Evolutionary conservation across 2,329 filamentous ascomycete genomes (phyloP).

Genomic region (Sclerotiophoma versabilis): DNA sequence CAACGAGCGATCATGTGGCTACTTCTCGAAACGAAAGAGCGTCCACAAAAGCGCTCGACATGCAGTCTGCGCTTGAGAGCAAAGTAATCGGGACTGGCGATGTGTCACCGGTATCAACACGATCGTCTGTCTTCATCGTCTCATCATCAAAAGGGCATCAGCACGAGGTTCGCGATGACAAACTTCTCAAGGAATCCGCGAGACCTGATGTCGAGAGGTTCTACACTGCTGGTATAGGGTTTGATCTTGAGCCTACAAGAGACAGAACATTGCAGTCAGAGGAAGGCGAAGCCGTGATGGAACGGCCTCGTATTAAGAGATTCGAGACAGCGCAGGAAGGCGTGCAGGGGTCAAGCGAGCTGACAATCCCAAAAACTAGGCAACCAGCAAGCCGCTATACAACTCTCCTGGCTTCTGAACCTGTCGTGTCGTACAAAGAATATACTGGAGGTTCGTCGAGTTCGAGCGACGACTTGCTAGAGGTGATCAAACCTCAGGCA

Average conservation of each 20-base stretch:
- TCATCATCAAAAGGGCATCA: neutral
- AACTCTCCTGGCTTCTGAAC: slow-evolving; percentile 12
- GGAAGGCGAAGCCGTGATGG: slow-evolving; percentile 15
- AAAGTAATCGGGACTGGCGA: slow-evolving; percentile 34
- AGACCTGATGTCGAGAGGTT: neutral
- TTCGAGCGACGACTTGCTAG: slow-evolving; percentile 7
- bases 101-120: slow-evolving; percentile 34
- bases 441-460: slow-evolving; percentile 11
- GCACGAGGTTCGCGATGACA: neutral
- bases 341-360: slow-evolving; percentile 19
- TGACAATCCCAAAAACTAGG: slow-evolving; percentile 19
- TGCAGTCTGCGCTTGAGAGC: slow-evolving; percentile 28
- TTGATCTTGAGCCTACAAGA: neutral
- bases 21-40: neutral
- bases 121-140: slow-evolving; percentile 3
- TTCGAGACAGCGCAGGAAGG: slow-evolving; percentile 14
- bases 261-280: neutral
- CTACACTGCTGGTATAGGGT: slow-evolving; percentile 2
- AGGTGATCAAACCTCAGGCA: slow-evolving; percentile 10
- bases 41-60: slow-evolving; percentile 10
- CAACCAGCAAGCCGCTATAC: slow-evolving; percentile 12
- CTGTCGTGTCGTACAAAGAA: slow-evolving; percentile 14
- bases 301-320: slow-evolving; percentile 22
- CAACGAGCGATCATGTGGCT: slow-evolving; percentile 7
- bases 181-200: neutral